These are phyloP conservation scores for Funneliformis mosseae DNA, from an alignment of 192 early-diverging fungal species.

Conservation along the genomic window DNA sequence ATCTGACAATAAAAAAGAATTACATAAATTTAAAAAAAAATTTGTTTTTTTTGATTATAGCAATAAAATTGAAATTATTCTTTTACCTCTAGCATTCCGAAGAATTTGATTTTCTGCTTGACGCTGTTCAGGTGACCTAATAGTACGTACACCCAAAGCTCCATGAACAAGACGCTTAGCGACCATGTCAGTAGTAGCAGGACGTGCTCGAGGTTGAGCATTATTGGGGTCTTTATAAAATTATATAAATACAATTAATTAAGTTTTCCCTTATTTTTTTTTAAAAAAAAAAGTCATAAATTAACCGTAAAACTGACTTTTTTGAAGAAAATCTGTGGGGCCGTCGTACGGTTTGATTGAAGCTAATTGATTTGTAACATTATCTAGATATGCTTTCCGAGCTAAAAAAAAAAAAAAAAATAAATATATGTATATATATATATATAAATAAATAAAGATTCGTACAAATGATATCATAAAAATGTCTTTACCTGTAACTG, in stretches of 20 bases:
- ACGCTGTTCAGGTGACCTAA: constrained; percentile 50
- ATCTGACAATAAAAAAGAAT: constrained; percentile 13
- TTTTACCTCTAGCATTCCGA: constrained; percentile 26
- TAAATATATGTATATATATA: too few species aligned
- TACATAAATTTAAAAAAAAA: not conserved
- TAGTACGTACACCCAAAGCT: constrained; percentile 65
- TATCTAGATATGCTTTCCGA: constrained; percentile 59
- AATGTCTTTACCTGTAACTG: constrained; percentile 54
- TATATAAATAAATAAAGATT: not conserved
- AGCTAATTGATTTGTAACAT: constrained; percentile 52
- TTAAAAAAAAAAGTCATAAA: not conserved
- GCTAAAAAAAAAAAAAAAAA: constrained; percentile 37
- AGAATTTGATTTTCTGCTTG: constrained; percentile 30
- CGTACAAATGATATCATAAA: not conserved
- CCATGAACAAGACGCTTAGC: constrained; percentile 74
- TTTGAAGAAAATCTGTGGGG: constrained; percentile 43
- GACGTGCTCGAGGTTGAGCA: constrained; percentile 43
- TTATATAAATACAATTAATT: not conserved
- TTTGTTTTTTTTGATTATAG: too few species aligned
- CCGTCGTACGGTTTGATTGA: constrained; percentile 67
- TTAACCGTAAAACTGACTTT: constrained; percentile 34
- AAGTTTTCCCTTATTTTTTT: not conserved
- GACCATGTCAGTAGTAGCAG: constrained; percentile 69
- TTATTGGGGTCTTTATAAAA: constrained; percentile 36
- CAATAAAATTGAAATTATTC: too few species aligned